Base-by-base conservation (phyloP, 2,329 filamentous ascomycete genomes). In the Lachnellula subtilissima region DNA sequence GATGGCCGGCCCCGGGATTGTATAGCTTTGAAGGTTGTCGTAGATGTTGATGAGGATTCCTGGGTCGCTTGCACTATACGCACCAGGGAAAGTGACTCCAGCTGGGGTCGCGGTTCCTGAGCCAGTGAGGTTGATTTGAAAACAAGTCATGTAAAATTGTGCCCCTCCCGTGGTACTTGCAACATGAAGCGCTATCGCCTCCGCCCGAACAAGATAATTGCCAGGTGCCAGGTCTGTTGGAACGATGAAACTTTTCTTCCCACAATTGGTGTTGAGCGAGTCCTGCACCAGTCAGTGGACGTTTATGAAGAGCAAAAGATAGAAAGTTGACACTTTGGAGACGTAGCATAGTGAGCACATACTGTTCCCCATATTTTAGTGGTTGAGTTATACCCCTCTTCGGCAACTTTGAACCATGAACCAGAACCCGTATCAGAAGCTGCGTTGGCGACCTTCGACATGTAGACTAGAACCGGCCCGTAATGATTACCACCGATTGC, bases 401-500 rank as follows among this genome's bases (percentile, higher is more conserved):
- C 54, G n/a, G 35, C 48, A 58, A 82, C 74, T 71, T 82, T 82
- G 72, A 81, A 81, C 76, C 76, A 82, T 4, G 69, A 66, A 17
- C 75, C 71, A 2, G 70, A 65, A 1, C 75, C 74, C 55, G 74
- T 71, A 48, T 78, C 76, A 0, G 70, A 74, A 35, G 72, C 66
- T 4, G 79, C 74, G 63, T 81, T 74, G 25, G 70, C 58, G 19
- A 82, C 79, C 60, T 78, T 75, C 65, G 74, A 74, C 54, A 81
- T 71, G 66, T 81, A 81, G 1, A 79, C 72, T 49, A 79, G 74
- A 36, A 82, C 77, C 1, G 79, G 79, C 9, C 79, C 78, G 62
- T 76, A 80, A 67, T 82, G 79, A 42, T 74, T 74, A 36, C 79
- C 79, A 32, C 79, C 80, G 52, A 83, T 79, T 22, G 78, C 79